Evolutionary conservation across 2,329 filamentous ascomycete species (phyloP), one percentile per base, ranked within the genome.

Genomic region (Fusarium dlaminii): DNA sequence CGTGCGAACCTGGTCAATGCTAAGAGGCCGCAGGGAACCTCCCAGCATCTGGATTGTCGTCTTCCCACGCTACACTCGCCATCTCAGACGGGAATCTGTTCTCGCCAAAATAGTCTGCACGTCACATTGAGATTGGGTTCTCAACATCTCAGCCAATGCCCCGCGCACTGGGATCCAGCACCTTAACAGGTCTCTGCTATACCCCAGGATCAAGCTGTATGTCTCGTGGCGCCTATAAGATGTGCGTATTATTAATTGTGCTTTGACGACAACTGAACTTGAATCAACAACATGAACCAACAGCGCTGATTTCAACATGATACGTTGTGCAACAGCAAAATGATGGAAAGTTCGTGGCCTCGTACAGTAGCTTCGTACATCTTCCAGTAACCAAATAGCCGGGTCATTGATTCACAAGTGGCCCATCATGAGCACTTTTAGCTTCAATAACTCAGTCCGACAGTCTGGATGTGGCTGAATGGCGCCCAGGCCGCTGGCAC

Each of bases 391-490:
- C 66, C 67, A 52, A 46, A 46, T 36, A 59, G 52, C 24, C 30
- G 66, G 67, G 60, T 59, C 42, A 32, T 54, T 65, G 46, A 64
- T 36, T 70, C 46, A 70, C 48, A 36, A 40, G 48, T 37, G 54
- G 56, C 32, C 51, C 59, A 49, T 42, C 49, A 49, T 56, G 51
- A 63, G 52, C 42, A 54, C 63, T 54, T 45, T 29, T 70, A 58
- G 66, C 48, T 69, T 59, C 49, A 49, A 51, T n/a, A 63, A 55
- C 56, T 32, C 60, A 70, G 67, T 70, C 67, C 66, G 60, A 66
- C 66, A 70, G 67, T 59, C 46, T 70, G 66, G 66, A 39, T 66
- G 66, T 70, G 67, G 67, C 67, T 70, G 52, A 54, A 70, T 54
- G 67, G 67, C 59, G 66, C 43, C 27, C 46, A 70, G 66, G 43